Evolutionary conservation across 1,284 basidiomycete genomes (phyloP).

Genomic region (Cutaneotrichosporon mucoides): DNA sequence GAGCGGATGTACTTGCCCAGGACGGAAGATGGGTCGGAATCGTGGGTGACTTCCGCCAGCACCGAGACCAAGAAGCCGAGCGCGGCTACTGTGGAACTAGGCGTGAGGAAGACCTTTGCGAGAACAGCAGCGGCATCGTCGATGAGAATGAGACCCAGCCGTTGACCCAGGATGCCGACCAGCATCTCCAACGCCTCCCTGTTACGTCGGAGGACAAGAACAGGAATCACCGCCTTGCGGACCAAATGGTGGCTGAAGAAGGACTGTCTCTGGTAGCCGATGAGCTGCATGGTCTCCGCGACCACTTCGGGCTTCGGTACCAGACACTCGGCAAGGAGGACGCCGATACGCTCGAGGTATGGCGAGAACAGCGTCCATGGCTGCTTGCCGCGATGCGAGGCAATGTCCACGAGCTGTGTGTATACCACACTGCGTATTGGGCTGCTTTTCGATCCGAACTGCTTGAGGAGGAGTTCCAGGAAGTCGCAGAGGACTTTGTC

Average conservation of each 20-base stretch:
- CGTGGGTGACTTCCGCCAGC: constrained; percentile 38
- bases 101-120: constrained; percentile 64
- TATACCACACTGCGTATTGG: constrained; percentile 66
- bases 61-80: constrained; percentile 62
- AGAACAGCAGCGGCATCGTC: constrained; percentile 64
- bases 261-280: constrained; percentile 48
- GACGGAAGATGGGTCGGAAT: not conserved
- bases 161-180: constrained; percentile 54
- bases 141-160: constrained; percentile 59
- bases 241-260: constrained; percentile 62
- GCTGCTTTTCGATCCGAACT: constrained; percentile 63
- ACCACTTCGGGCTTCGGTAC: constrained; percentile 55
- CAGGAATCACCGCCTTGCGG: constrained; percentile 64
- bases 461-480: constrained; percentile 63
- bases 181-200: constrained; percentile 50
- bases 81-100: constrained; percentile 33
- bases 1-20: constrained; percentile 53
- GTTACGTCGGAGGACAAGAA: constrained; percentile 64
- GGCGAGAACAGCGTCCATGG: constrained; percentile 68
- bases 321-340: constrained; percentile 63
- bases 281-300: constrained; percentile 39
- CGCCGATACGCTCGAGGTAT: constrained; percentile 64
- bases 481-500: constrained; percentile 59
- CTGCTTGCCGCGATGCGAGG: constrained; percentile 57
- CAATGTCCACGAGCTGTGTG: constrained; percentile 60